Evolutionary conservation across 2,329 filamentous ascomycete genomes (phyloP), one percentile per base, ranked within the genome.

Genomic region (Penicillium sp.): DNA sequence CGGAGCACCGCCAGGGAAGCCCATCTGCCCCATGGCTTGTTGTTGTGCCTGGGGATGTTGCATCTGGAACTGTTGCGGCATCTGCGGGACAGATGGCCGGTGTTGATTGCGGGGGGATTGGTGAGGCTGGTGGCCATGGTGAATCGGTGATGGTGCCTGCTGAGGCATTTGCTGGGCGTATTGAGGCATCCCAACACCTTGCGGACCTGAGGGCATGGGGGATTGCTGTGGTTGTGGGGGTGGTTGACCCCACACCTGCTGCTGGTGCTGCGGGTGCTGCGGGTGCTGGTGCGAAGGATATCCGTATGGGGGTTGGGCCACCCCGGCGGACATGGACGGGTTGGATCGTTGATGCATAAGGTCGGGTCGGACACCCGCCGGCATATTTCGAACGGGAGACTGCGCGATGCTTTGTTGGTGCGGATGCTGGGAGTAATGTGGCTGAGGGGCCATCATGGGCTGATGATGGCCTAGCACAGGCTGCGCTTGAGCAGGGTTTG

Each of bases 391-490:
- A 70, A 91, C 85, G 20, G 86, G 85, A 20, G 90, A 87, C 68
- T 90, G 88, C 24, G 82, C 82, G 67, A 91, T 84, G 32, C 86
- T 80, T 65, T 89, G 89, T 29, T 87, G 82, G 66, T 89, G 86
- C 44, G 86, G 78, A 47, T 89, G 82, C 65, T 87, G 88, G 47
- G 86, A 84, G 72, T 91, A 95, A 1, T 83, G 65, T 55, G 63
- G 79, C 55, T 80, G 80, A 76, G 83, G 61, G 71, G 82, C 60
- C 59, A 78, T 75, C 64, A 80, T 74, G 30, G 74, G 56, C 58
- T 76, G 75, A 48, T 76, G 75, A 47, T 75, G 58, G 47, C 20
- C 4, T 24, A 42, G 29, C 15, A 74, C 65, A 15, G 63, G 64
- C 47, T 70, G 67, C 41, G 68, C 59, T 48, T 70, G 70, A 33